Evolutionary conservation across 148 eudicot genomes (phyloP).

Genomic region (Rhododendron griersonianum): DNA sequence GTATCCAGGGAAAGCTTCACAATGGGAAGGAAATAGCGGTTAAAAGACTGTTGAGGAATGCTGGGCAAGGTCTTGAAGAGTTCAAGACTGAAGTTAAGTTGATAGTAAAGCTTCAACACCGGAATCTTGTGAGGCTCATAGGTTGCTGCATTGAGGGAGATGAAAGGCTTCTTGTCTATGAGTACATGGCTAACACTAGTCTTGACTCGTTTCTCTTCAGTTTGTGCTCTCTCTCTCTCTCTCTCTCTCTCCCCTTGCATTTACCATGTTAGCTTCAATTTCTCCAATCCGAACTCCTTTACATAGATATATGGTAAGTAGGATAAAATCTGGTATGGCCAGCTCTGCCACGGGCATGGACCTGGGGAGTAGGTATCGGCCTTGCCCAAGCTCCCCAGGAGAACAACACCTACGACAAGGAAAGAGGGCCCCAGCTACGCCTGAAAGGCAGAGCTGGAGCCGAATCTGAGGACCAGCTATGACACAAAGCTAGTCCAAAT

Average conservation of each 20-base stretch:
- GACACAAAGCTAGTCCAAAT: no score
- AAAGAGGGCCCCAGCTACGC: no score
- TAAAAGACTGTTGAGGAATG: conserved; percentile 31
- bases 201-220: conserved; percentile 26
- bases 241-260: not conserved
- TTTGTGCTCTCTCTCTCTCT: conserved; percentile 10
- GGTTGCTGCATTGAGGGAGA: conserved; percentile 38
- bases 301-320: not conserved
- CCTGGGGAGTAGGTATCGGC: no score
- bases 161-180: conserved; percentile 43
- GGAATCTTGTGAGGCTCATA: conserved; percentile 38
- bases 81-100: conserved; percentile 11
- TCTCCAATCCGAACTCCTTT: not conserved
- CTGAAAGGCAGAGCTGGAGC: no score
- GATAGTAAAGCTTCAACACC: conserved; percentile 44
- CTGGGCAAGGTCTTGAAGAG: conserved; percentile 12
- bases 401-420: no score
- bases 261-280: not conserved
- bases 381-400: no score
- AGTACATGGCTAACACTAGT: conserved; percentile 38
- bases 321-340: no score
- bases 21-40: conserved; percentile 42
- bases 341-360: no score
- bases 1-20: conserved; percentile 32
- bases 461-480: no score